Base-by-base conservation (phyloP, 192 early-diverging fungal species). In the Podila horticola region DNA sequence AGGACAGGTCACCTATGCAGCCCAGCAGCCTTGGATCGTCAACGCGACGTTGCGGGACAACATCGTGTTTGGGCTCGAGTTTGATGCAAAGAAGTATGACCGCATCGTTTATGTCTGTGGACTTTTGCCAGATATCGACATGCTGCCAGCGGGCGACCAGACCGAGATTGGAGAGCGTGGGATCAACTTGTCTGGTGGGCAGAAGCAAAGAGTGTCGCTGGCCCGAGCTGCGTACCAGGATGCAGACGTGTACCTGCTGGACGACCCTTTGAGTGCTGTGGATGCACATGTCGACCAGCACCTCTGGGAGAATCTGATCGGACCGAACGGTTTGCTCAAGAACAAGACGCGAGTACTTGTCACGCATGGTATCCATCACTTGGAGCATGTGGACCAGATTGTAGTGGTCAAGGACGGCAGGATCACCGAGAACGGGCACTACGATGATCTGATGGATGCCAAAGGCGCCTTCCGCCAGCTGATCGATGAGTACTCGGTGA, bases 301-400 rank as follows among this genome's bases (percentile, higher is more conserved):
- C 92, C 2, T 84, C 91, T 97, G 97, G 82, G 90, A 96, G 62
- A 73, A 95, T 36, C 91, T 96, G 5, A 84, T 98, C 62, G 95
- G 96, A 9, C 92, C 94, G 26, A 81, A 90, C 10, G 96, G 95
- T 28, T 64, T 97, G 49, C 86, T 97, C 17, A 86, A 88, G 48
- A 84, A 83, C 60, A 95, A 95, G 66, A 85, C 90, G 34, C 89
- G 95, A 17, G 72, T 98, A 45, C 86, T 96, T 38, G 94, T 95
- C 20, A 94, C 94, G 8, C 91, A 92, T 61, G 91, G 90, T n/a
- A 91, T 97, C 36, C 89, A 92, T 45, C 92, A 92, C 61, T 63
- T 97, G 7, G 88, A 86, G 50, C 83, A 88, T 34, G 75, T 86
- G 0, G 90, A 95, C 64, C 76, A 84, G 13, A 85, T 95, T 8